Evolutionary conservation across 805 yeast genomes (phyloP), one percentile per base, ranked within the genome.

Genomic region (Saitoella complicata): DNA sequence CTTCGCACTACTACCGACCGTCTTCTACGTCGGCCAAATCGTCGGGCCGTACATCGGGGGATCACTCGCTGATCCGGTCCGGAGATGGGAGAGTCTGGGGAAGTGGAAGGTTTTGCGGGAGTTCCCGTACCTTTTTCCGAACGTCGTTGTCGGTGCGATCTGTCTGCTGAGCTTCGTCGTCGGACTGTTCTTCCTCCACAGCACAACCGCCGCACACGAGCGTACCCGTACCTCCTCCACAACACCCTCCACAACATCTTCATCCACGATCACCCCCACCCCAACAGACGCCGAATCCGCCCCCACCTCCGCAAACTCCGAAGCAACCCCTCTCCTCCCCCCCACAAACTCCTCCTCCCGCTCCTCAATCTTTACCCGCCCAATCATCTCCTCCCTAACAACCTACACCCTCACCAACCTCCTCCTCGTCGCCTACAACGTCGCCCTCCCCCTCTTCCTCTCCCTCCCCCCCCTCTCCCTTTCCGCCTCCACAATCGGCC

Each of bases 381-480:
- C 46, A 31, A 53, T 55, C 13, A 35, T 43, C 9, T 40, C 39
- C 10, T 38, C 47, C 35, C 38, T 55, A 13, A 12, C 42, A 21
- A 40, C 50, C 31, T 40, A 45, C 45, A 13, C 44, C 39, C 31
- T 36, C 40, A 41, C 32, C 31, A 52, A 45, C 55, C 68, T 72
- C 41, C 76, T 72, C 54, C 54, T 61, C 8, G 59, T 70, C n/a
- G 74, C 72, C 4, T 72, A 61, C 53, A 67, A 69, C 33, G 79
- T 75, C 55, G 71, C 75, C 45, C 53, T 75, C 38, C 80, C 81
- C 1, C 68, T 76, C 3, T 69, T 69, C 45, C 59, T 75, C 10
- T 75, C 78, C 54, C 6, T 55, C 47, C 58, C 39, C 72, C 74
- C 51, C 80, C 80, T 6, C 66, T 68, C 59, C 58, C 67, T 63